Conservation (phyloP, 495 filamentous ascomycete genomes). For the Podospora didyma region DNA sequence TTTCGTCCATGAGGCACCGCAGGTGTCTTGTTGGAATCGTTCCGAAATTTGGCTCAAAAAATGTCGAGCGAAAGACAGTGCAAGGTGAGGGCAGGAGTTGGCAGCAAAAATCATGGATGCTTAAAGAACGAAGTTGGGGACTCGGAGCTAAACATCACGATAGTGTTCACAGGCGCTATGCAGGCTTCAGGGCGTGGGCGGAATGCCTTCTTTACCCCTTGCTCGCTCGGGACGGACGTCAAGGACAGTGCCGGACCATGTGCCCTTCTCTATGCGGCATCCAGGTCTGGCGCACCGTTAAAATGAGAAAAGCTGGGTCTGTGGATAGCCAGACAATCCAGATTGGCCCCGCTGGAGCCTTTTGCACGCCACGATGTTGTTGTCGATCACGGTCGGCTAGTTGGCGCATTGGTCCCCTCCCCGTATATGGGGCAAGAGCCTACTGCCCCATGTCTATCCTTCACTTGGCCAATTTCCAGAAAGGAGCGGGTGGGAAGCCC, state of each 20-base stretch:
- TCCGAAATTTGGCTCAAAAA: not conserved
- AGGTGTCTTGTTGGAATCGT: not conserved
- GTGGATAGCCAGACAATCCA: constrained; percentile 30
- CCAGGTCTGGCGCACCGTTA: constrained; percentile 23
- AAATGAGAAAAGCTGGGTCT: constrained; percentile 27
- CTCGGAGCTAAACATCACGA: constrained; percentile 19
- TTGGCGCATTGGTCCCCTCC: constrained; percentile 20
- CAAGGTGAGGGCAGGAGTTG: constrained; percentile 1
- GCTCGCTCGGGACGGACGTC: constrained; percentile 17
- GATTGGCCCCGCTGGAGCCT: constrained; percentile 26
- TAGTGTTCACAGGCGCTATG: constrained; percentile 21
- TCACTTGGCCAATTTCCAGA: constrained; percentile 12
- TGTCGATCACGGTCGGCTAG: constrained; percentile 31
- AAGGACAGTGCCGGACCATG: constrained; percentile 17
- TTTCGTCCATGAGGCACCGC: constrained; percentile 24
- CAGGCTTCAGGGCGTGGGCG: constrained; percentile 19
- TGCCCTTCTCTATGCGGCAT: constrained; percentile 23
- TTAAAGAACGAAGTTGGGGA: constrained; percentile 8
- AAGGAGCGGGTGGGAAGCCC: constrained; percentile 13
- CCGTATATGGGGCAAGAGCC: constrained; percentile 14
- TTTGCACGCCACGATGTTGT: constrained; percentile 32
- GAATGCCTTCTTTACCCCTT: constrained; percentile 21
- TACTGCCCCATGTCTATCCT: constrained; percentile 18
- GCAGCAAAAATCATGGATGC: constrained; percentile 1
- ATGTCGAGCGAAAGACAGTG: not conserved